Evolutionary conservation across 108 stramenopile species (phyloP), one percentile per base, ranked within the genome.

Genomic region (Fistulifera solaris): DNA sequence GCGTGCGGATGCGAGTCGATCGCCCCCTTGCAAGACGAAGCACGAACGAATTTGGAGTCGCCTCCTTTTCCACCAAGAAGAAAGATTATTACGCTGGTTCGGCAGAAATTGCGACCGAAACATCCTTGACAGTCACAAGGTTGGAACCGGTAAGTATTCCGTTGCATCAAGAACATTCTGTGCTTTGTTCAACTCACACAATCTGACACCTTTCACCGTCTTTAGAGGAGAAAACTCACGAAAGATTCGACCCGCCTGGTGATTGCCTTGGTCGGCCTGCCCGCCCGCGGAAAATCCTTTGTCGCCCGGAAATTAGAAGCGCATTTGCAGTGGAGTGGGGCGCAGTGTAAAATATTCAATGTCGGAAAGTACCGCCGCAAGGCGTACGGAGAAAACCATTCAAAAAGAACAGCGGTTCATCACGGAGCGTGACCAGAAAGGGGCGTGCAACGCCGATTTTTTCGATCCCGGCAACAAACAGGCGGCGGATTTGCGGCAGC

Each of bases 261-360:
- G 14, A 73, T 91, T 44, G 85, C 80, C 39, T 54, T 94, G 49
- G 93, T 94, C 10, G 93, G 93, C 25, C 58, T 94, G 18, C 93
- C 93, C 0, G 93, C 83, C 7, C 77, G 93, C 17, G 93, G 93
- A 47, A 94, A 94, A 75, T 87, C 84, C 0, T 95, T 95, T 67
- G 83, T 91, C 14, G 83, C 88, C 23, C 77, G 90, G 1, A 95
- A 95, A 53, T 63, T 95, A 8, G 58, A 80, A 27, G 72, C 68
- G 26, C 92, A 89, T 65, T 48, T 92, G 17, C 80, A 71, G 51
- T 95, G 94, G 94, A 59, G 80, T 8, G 89, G 89, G 14, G 56
- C 27, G 16, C 68, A 64, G 12, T 85, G 81, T 58, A 77, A 77
- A 48, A 85, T 91, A 16, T 95, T 95, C 58, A 95, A 95, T 53